Base-by-base conservation (phyloP, 2,329 filamentous ascomycete genomes). In the Dactylellina parvicollis region DNA sequence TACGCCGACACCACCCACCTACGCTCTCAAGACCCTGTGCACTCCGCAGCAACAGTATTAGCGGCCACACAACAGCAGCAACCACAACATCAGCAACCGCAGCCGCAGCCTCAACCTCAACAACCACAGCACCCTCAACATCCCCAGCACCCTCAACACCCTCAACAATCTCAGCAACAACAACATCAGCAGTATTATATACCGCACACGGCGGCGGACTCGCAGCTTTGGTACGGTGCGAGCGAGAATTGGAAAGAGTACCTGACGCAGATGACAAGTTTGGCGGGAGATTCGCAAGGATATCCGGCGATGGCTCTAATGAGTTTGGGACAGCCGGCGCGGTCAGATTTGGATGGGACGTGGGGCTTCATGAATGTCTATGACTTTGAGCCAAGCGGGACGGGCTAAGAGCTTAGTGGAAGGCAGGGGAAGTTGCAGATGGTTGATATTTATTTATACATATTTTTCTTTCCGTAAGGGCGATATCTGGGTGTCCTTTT, bases 301-400 rank as follows among this genome's bases (percentile, higher is more conserved):
- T 66, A 55, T 34, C 62, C 69, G 4, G 69, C 69, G 16, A 73
- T 62, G 69, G 69, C 69, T n/a, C 38, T 74, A 18, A 74, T 74
- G 69, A 67, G 60, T 24, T 36, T 74, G 4, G 69, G 69, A 30
- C 69, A 74, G 26, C 69, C 60, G 20, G 60, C n/a, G 3, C 50
- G 67, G n/a, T 14, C 38, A 12, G 67, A 72, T 44, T 49, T 72
- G 26, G 67, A 72, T 32, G 59, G 40, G 4, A 36, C 42, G 32
- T 72, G 67, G 67, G 67, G 67, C 4, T 72, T 72, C 42, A 72
- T 72, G 59, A 72, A 72, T 24, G 52, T 64, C 14, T 72, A 72
- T 22, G 67, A 72, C 34, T 72, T 50, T 40, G 67, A 65, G 32
- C 46, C 32, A 9, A 52, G 36, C 4, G 67, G 59, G 18, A 36